phyloP scores from a whole-genome alignment of 2,329 filamentous ascomycete species.

The Paecilomyces niveus region DNA sequence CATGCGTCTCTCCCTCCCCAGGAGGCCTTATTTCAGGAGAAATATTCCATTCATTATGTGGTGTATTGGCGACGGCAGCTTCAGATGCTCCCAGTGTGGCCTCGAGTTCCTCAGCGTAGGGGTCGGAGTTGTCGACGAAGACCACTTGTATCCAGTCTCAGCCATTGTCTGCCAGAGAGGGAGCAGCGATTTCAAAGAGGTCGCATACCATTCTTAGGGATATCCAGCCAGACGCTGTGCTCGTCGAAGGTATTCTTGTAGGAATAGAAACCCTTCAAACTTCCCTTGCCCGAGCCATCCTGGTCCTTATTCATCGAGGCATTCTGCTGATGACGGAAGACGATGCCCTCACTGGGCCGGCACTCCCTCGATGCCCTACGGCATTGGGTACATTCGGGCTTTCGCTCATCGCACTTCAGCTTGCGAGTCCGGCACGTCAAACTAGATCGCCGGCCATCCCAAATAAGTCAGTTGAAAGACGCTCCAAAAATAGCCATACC shows the following conservation, averaged over 20 bases:
- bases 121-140: slow-evolving; percentile 57
- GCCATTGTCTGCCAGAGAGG: neutral
- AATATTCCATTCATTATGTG: slow-evolving; percentile 24
- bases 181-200: neutral
- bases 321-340: slow-evolving; percentile 64
- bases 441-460: slow-evolving; percentile 18
- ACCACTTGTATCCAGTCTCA: slow-evolving; percentile 38
- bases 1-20: slow-evolving; percentile 37
- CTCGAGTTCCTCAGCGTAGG: slow-evolving; percentile 48
- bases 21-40: slow-evolving; percentile 16
- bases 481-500: neutral
- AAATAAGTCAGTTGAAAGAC: neutral
- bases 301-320: slow-evolving; percentile 56
- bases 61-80: slow-evolving; percentile 20
- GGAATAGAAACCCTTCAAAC: slow-evolving; percentile 55
- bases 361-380: slow-evolving; percentile 55
- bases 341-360: slow-evolving; percentile 54
- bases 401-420: slow-evolving; percentile 59
- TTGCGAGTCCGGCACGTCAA: slow-evolving; percentile 54
- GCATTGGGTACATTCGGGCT: slow-evolving; percentile 55
- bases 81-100: slow-evolving; percentile 25
- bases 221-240: slow-evolving; percentile 55
- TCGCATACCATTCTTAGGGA: slow-evolving; percentile 49
- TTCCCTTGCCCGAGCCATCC: slow-evolving; percentile 34
- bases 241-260: slow-evolving; percentile 60